Evolutionary conservation across 768 basidiomycete genomes (phyloP), one percentile per base, ranked within the genome.

Genomic region (Collybia sordida): DNA sequence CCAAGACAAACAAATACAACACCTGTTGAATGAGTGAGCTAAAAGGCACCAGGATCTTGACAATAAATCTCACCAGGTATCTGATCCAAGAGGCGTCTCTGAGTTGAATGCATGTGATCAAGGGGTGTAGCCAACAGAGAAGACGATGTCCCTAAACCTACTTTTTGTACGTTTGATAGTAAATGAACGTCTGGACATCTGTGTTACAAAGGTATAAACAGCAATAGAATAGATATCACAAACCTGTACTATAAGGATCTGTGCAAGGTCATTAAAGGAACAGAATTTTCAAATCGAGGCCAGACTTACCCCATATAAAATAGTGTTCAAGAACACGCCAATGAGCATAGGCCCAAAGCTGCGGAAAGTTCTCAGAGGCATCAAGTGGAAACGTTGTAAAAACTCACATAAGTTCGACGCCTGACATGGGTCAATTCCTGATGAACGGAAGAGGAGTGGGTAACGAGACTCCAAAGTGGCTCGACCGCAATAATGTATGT

Each of bases 11-110:
- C 4, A 78, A 57, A 50, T 71, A 74, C 19, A 71, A 47, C 3
- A 78, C 71, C 74, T 77, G 51, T 22, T 1, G 6, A 3, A 11
- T 15, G 2, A 4, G 14, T 28, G 7, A 25, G 11, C 3, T 28
- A 31, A 22, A 18, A 38, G 15, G 25, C 24, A 34, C 27, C 42
- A 45, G 35, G 8, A 8, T 19, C 14, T 34, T 31, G 25, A 24
- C 21, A 28, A 24, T 12, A 2, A 17, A 6, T 55, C 67, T 47
- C 38, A 77, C 75, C 18, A 78, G 66, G 24, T 62, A 59, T 49
- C 69, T 67, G 56, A 77, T 74, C 73, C 70, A 72, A 5, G 49
- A 49, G n/a, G 67, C 62, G 56, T 79, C 77, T 28, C 76, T 79
- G 43, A 3, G 34, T 48, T 2, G 34, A 27, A 27, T 25, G 24